Base-by-base conservation (phyloP, 139 green algal species). In the Ulvella scutata region DNA sequence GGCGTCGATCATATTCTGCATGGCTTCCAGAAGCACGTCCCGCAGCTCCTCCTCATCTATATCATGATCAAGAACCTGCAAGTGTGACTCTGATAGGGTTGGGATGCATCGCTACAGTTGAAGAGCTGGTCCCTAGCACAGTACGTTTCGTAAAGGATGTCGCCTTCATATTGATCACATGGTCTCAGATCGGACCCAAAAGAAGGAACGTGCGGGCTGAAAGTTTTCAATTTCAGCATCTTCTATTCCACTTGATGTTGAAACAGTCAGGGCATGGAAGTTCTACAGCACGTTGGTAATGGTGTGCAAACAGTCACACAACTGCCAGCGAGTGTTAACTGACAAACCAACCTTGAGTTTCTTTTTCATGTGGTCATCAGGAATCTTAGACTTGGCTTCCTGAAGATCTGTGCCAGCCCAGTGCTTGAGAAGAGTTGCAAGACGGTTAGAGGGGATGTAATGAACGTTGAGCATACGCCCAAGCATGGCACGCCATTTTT, bases 401-500 rank as follows among this genome's bases (percentile, higher is more conserved):
- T 43, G 43, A 33, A 40, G 26, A 4, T 67, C 74, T 29, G 40
- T 78, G 4, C 85, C 84, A 1, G 79, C 87, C 87, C 87, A 90
- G 67, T 85, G 79, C 77, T 84, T 81, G 38, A 89, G 81, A 74
- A 92, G 82, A 29, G 73, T 60, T 31, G 84, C 84, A 43, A 92
- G 79, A 61, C 85, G 81, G 59, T 61, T 28, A 43, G 87, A 83
- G 4, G 79, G 79, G 38, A 90, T 84, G 81, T 88, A 84, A 77
- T 82, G 84, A 38, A 38, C 35, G 75, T 72, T 34, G 35, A 76
- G 76, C 74, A 86, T 72, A 17, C 61, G 38, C 61, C 83, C 81
- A 72, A 83, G 75, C 43, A 91, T 44, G 34, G 67, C 78, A 72
- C 81, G 84, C 87, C 83, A 90, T 79, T 88, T 86, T 72, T 90